phyloP scores from a whole-genome alignment of 192 early-diverging fungal genomes.

The Coemansia sp. region DNA sequence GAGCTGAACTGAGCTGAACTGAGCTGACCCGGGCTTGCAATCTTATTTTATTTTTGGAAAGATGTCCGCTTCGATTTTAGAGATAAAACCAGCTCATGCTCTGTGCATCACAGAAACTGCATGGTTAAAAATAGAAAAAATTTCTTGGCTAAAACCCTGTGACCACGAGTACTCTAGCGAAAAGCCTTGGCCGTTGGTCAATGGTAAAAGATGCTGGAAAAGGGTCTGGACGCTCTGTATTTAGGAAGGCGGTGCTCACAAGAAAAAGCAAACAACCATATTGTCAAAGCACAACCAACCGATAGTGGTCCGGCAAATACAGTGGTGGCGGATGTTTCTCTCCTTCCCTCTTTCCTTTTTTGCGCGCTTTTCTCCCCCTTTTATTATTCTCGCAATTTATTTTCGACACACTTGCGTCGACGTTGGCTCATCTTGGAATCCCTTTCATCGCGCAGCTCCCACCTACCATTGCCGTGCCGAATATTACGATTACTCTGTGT shows the following conservation, averaged over 20 bases:
- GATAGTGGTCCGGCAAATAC: background rate
- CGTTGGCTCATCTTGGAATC: background rate
- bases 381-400: background rate
- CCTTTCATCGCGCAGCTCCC: background rate
- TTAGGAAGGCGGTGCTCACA: background rate
- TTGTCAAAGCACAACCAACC: background rate
- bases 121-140: too few species aligned
- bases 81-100: too few species aligned
- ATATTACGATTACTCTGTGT: background rate
- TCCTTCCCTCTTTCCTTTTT: background rate
- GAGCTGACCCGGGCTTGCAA: background rate
- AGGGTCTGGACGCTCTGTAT: background rate
- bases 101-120: too few species aligned
- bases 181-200: too few species aligned
- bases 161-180: too few species aligned
- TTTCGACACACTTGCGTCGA: background rate
- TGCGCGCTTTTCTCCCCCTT: background rate
- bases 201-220: too few species aligned
- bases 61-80: too few species aligned
- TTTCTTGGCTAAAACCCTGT: too few species aligned
- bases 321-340: too few species aligned
- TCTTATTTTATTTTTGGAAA: too few species aligned
- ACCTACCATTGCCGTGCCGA: background rate
- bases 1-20: background rate
- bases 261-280: background rate